Conservation (phyloP, 2,329 filamentous ascomycete genomes). For the Rhexocercosporidium sp. region DNA sequence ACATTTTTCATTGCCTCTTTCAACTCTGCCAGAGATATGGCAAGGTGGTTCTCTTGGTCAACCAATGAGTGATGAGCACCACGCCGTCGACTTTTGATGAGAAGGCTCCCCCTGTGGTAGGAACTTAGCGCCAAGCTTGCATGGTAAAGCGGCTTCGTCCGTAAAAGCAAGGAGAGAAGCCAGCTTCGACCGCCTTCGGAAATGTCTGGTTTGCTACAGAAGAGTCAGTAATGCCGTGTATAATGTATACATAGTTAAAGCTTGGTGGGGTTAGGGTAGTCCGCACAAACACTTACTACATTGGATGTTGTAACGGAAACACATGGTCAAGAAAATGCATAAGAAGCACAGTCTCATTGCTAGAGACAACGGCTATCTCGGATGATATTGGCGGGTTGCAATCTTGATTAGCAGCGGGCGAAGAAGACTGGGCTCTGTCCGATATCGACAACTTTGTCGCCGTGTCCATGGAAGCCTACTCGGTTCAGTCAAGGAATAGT, state of each 20-base stretch:
- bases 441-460: background rate
- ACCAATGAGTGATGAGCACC: constrained; percentile 19
- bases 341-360: constrained; percentile 12
- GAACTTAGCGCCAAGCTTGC: constrained; percentile 60
- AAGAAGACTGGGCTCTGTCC: background rate
- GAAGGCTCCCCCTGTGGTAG: constrained; percentile 47
- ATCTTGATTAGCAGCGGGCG: background rate
- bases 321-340: constrained; percentile 63
- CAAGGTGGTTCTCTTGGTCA: constrained; percentile 39
- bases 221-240: background rate
- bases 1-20: constrained; percentile 46
- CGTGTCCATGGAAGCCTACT: background rate
- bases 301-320: constrained; percentile 67
- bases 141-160: constrained; percentile 63
- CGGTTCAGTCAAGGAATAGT: background rate
- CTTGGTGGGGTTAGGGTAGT: background rate
- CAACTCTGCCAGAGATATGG: constrained; percentile 48
- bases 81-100: background rate
- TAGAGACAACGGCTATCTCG: background rate
- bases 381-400: background rate
- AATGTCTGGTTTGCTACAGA: constrained; percentile 51
- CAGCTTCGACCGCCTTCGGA: constrained; percentile 63
- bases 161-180: constrained; percentile 61
- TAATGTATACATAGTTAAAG: too few relatives aligned
- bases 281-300: constrained; percentile 51